Evolutionary conservation across 306 rosid species (phyloP).

Genomic region (Coriaria nepalensis): DNA sequence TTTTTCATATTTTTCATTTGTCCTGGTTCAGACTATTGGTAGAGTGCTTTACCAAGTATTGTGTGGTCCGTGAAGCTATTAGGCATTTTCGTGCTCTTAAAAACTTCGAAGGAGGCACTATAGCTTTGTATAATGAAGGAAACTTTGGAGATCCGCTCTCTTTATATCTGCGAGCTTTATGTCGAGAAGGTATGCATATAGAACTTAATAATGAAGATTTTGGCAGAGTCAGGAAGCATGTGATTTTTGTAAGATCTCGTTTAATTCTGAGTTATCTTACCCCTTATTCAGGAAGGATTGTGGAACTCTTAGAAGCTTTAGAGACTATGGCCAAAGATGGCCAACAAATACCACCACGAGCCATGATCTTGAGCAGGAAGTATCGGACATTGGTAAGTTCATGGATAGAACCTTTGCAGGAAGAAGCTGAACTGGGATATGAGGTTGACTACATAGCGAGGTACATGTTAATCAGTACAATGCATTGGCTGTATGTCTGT

Average conservation of each 20-base stretch:
- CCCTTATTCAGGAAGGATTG: conserved; percentile 70
- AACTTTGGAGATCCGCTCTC: conserved; percentile 88
- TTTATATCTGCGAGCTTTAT: conserved; percentile 83
- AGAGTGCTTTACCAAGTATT: conserved; percentile 92
- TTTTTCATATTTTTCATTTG: too few relatives aligned
- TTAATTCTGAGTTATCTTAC: too few relatives aligned
- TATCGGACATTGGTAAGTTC: conserved; percentile 89
- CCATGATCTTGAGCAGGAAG: conserved; percentile 91
- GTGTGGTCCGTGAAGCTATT: conserved; percentile 80
- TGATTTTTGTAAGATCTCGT: too few relatives aligned
- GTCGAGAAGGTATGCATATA: conserved; percentile 65
- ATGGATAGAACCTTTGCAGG: conserved; percentile 97
- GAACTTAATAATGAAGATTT: too few relatives aligned
- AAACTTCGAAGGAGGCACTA: conserved; percentile 57
- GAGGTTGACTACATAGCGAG: conserved; percentile 94
- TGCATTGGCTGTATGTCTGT: too few relatives aligned
- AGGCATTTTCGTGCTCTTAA: conserved; percentile 91
- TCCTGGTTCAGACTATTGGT: conserved; percentile 64
- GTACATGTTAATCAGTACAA: conserved; percentile 19
- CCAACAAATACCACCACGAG: conserved; percentile 71
- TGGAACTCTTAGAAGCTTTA: conserved; percentile 78
- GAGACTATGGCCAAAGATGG: conserved; percentile 72
- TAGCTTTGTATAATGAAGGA: conserved; percentile 63
- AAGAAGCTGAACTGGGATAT: conserved; percentile 93
- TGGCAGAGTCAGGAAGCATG: too few relatives aligned